Evolutionary conservation across 768 basidiomycete genomes (phyloP), one percentile per base, ranked within the genome.

Genomic region (Russula foetens): DNA sequence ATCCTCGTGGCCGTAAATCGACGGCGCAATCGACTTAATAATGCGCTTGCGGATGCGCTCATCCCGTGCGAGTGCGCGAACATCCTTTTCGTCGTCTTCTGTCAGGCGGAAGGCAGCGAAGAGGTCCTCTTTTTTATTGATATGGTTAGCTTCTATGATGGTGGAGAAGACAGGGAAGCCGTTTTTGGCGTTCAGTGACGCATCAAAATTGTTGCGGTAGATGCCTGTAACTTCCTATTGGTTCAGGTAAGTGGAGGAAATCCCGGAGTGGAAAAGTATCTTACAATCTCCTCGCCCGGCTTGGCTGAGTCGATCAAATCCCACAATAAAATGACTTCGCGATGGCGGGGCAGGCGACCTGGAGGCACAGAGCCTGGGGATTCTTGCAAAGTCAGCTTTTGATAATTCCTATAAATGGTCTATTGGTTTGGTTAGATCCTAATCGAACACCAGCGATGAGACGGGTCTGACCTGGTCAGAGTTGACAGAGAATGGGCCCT

Each of bases 131-230:
- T 98, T 98, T 79, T 98, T 98, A 78, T 97, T 98, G 70, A 99
- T 79, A 71, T 98, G 95, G 72, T 99, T 99, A 19, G 95, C 97
- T 71, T 98, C 97, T 59, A 99, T 88, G 64, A 99, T 82, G 23
- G 97, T 99, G 9, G 94, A 97, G 77, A 99, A 99, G 33, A 99
- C 97, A 2, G 97, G 97, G 77, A 99, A 99, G 7, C 97, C 97
- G 67, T 99, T 98, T 76, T 98, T 98, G 28, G 92, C 86, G 72
- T 99, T 99, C 67, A 99, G 83, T 3, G 95, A 92, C 23, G 96
- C 94, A 70, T 98, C 97, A 63, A 98, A 99, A 73, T 98, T 98
- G 76, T 99, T 99, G 66, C 95, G 85, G 72, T 99, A 99, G 66
- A 98, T 84, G 51, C 96, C 97, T 15, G 97, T 98, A 21, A 98